Percentiles rank a stretch among this genome's conserved stretches.
These are phyloP conservation scores for Morella rubra DNA, from an alignment of 306 rosid species.

Conservation along the genomic window DNA sequence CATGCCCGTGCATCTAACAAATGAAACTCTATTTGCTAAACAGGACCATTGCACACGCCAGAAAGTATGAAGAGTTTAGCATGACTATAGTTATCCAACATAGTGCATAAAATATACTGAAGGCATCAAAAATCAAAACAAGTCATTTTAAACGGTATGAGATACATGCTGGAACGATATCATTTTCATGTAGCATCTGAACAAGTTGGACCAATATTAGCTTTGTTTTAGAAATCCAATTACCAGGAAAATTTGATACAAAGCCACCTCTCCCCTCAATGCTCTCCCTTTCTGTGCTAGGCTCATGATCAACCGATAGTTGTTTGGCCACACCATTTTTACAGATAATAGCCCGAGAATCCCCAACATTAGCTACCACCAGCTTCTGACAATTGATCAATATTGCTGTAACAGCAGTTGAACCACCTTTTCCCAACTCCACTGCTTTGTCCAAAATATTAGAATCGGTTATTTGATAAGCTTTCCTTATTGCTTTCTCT, in stretches of 20 bases:
- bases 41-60: neutral
- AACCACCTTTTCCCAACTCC: conserved; percentile 87
- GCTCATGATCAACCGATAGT: conserved; percentile 88
- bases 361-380: conserved; percentile 88
- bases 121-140: neutral
- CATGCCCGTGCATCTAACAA: neutral
- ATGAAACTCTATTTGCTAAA: neutral
- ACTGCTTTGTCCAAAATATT: conserved; percentile 69
- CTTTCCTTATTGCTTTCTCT: conserved; percentile 60
- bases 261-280: conserved; percentile 89
- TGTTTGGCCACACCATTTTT: conserved; percentile 69
- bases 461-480: conserved; percentile 67
- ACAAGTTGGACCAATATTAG: neutral
- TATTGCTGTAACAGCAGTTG: conserved; percentile 98
- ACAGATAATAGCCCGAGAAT: conserved; percentile 84
- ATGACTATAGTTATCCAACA: neutral
- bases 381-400: conserved; percentile 71
- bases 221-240: conserved; percentile 8
- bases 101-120: neutral
- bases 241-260: conserved; percentile 94
- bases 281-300: conserved; percentile 54
- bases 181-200: conserved; percentile 2
- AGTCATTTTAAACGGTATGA: neutral
- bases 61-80: neutral
- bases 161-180: neutral